Evolutionary conservation across 1,284 basidiomycete genomes (phyloP).

Genomic region (Cryptococcus sp.): DNA sequence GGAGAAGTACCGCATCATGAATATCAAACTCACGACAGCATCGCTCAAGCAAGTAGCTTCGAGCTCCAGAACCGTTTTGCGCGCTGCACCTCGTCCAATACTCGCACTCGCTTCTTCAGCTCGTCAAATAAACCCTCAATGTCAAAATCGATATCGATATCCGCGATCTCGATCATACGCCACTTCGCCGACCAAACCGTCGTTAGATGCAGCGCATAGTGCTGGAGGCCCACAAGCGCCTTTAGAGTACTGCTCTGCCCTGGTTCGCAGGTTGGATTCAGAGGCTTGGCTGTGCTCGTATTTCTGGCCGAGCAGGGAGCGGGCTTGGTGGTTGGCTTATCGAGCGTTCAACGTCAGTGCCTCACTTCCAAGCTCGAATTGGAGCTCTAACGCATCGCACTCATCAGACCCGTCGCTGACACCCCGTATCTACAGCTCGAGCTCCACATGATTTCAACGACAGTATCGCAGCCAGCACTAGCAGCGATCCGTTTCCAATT

Average conservation of each 20-base stretch:
- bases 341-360: conserved; percentile 81
- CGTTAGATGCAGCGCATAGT: not conserved
- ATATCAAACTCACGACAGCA: no score
- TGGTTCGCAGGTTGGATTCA: conserved; percentile 52
- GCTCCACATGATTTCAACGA: conserved; percentile 76
- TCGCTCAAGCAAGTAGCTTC: no score
- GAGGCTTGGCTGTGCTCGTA: conserved; percentile 75
- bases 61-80: no score
- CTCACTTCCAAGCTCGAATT: not conserved
- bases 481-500: conserved; percentile 90
- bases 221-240: conserved; percentile 44
- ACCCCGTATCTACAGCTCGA: conserved; percentile 63
- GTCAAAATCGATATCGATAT: not conserved
- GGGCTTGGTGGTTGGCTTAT: conserved; percentile 75
- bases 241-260: conserved; percentile 48
- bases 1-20: no score
- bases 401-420: not conserved
- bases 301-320: conserved; percentile 69
- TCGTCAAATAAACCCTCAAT: no score
- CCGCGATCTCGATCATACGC: not conserved
- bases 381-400: not conserved
- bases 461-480: conserved; percentile 73
- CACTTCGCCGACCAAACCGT: not conserved
- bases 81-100: no score
- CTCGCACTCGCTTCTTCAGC: no score